Evolutionary conservation across 768 basidiomycete species (phyloP).

Genomic region (Lactarius pseudohatsudake): DNA sequence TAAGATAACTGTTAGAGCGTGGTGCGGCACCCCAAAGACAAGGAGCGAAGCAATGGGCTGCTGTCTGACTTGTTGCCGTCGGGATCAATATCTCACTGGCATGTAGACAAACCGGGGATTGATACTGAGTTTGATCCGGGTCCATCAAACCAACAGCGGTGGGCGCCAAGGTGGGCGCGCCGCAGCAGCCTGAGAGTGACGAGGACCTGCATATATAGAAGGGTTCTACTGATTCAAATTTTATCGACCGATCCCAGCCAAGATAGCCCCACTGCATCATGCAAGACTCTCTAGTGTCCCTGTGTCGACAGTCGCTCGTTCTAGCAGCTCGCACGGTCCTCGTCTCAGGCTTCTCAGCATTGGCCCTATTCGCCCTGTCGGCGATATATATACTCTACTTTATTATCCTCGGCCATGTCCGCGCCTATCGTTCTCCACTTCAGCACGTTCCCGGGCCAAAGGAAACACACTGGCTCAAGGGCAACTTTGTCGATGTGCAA

Average conservation of each 20-base stretch:
- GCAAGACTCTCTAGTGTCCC: background rate
- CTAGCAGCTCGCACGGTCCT: background rate
- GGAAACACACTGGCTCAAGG: conserved; percentile 12
- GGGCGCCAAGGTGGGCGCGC: too few species aligned
- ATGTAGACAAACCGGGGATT: too few species aligned
- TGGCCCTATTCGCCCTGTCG: background rate
- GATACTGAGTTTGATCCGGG: too few species aligned
- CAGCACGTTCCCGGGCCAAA: conserved; percentile 14
- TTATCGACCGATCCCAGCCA: background rate
- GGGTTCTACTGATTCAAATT: too few species aligned
- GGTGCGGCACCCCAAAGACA: too few species aligned
- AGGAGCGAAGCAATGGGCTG: too few species aligned
- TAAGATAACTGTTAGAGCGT: too few species aligned
- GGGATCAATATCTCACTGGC: too few species aligned
- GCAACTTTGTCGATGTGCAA: conserved; percentile 10
- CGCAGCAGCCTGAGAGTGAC: too few species aligned
- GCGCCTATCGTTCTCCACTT: conserved; percentile 11
- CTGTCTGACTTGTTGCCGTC: too few species aligned
- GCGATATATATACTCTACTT: background rate
- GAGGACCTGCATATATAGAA: too few species aligned
- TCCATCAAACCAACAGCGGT: too few species aligned
- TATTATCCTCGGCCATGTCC: background rate
- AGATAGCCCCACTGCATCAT: background rate
- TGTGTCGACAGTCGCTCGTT: background rate
- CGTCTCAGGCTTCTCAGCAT: background rate